Evolutionary conservation across 2,329 filamentous ascomycete genomes (phyloP).

Genomic region (Apiospora marii): DNA sequence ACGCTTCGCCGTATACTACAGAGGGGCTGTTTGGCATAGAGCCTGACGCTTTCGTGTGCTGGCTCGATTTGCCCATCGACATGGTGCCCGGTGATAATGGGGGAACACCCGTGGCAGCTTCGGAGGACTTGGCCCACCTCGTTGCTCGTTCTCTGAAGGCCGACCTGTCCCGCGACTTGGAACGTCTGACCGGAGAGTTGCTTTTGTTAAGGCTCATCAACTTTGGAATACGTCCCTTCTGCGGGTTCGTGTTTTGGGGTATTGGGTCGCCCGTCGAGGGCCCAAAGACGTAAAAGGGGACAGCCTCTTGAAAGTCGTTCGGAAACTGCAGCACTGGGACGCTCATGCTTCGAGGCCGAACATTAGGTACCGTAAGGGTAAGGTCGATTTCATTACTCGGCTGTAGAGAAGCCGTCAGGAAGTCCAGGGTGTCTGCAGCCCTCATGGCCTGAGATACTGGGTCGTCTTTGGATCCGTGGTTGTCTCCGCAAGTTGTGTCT

Average conservation of each 20-base stretch:
- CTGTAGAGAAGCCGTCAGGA: constrained; percentile 63
- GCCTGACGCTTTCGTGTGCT: constrained; percentile 31
- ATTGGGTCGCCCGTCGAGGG: constrained; percentile 31
- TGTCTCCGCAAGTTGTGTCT: constrained; percentile 19
- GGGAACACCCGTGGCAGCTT: constrained; percentile 17
- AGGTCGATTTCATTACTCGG: constrained; percentile 57
- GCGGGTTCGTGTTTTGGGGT: constrained; percentile 9
- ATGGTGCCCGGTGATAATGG: constrained; percentile 28
- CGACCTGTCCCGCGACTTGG: constrained; percentile 12
- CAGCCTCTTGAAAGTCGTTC: constrained; percentile 52
- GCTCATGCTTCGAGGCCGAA: constrained; percentile 57
- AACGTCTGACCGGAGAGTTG: neutral
- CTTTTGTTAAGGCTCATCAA: neutral
- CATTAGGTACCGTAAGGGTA: constrained; percentile 38
- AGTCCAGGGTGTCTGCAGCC: constrained; percentile 65
- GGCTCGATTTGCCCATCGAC: constrained; percentile 32
- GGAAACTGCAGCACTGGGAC: constrained; percentile 55
- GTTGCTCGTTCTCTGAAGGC: constrained; percentile 1
- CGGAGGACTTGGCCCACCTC: constrained; percentile 4
- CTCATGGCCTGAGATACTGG: constrained; percentile 64
- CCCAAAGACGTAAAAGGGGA: constrained; percentile 59
- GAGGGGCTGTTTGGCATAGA: constrained; percentile 38
- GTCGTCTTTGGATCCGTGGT: constrained; percentile 45
- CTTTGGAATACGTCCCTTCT: constrained; percentile 2
- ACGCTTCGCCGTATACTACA: constrained; percentile 38